A percentile compares a stretch with the other conserved stretches of the same genome.
These are phyloP conservation scores for Euphorbia pulcherrima DNA, from an alignment of 345 rosid species.

Conservation along the genomic window DNA sequence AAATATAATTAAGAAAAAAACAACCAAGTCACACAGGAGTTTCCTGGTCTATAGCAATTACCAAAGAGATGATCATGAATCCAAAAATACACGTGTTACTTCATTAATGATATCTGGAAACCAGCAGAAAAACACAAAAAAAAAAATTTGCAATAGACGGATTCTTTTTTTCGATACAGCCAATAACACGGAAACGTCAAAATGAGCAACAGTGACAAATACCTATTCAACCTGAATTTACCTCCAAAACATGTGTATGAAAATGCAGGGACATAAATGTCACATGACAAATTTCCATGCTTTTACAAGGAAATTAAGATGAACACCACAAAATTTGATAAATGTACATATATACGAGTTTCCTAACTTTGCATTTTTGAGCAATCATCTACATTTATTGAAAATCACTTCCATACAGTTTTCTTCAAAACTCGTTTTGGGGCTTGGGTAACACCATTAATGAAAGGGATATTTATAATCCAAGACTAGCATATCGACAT, in stretches of 20 bases:
- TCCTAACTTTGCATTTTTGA: neutral
- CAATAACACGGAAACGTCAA: neutral
- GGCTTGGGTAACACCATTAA: no score
- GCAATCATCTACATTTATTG: neutral
- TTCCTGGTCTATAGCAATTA: neutral
- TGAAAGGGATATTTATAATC: no score
- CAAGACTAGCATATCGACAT: neutral
- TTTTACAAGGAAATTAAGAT: neutral
- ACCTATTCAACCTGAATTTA: neutral
- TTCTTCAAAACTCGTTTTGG: neutral
- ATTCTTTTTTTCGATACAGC: neutral
- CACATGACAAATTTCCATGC: neutral
- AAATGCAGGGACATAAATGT: neutral
- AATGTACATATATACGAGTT: neutral
- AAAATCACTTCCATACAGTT: neutral
- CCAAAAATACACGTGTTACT: neutral
- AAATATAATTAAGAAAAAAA: neutral
- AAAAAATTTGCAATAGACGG: neutral
- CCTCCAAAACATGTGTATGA: neutral
- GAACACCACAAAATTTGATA: neutral
- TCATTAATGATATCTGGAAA: neutral
- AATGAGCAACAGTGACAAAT: neutral
- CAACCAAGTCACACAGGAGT: neutral
- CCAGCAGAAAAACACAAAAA: neutral
- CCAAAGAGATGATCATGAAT: constrained; percentile 1